These are phyloP conservation scores for Brettanomyces naardenensis DNA, from an alignment of 805 yeast species.

Conservation along the genomic window DNA sequence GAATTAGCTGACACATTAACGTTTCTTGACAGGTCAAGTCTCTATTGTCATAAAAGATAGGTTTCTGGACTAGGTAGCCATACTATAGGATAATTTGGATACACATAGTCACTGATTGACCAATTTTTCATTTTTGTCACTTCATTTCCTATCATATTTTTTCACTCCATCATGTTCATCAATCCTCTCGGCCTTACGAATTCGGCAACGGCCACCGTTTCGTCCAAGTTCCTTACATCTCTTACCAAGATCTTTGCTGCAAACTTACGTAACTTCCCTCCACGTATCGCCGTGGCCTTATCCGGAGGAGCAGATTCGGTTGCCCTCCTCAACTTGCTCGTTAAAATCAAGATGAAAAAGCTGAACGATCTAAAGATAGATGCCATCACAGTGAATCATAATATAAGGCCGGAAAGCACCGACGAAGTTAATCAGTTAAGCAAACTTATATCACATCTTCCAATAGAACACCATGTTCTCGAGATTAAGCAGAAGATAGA, in stretches of 20 bases:
- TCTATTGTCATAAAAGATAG: neutral
- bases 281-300: constrained; percentile 38
- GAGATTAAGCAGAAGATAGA: constrained; percentile 12
- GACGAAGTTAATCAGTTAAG: constrained; percentile 40
- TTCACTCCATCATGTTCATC: neutral
- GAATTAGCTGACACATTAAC: too few relatives aligned
- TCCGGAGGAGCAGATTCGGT: constrained; percentile 77
- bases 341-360: constrained; percentile 18
- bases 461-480: constrained; percentile 20
- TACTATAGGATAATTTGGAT: too few relatives aligned
- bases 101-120: too few relatives aligned
- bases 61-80: too few relatives aligned
- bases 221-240: constrained; percentile 47
- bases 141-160: neutral
- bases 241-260: constrained; percentile 41
- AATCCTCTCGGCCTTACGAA: neutral
- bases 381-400: constrained; percentile 66
- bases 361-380: constrained; percentile 20
- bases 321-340: constrained; percentile 35
- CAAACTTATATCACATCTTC: constrained; percentile 12
- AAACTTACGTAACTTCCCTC: constrained; percentile 3
- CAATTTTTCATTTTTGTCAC: neutral
- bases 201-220: constrained; percentile 38
- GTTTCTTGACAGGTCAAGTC: neutral
- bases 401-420: constrained; percentile 38